phyloP scores from a whole-genome alignment of 1,139 yeast genomes.

The Pneumocystis jirovecii region DNA sequence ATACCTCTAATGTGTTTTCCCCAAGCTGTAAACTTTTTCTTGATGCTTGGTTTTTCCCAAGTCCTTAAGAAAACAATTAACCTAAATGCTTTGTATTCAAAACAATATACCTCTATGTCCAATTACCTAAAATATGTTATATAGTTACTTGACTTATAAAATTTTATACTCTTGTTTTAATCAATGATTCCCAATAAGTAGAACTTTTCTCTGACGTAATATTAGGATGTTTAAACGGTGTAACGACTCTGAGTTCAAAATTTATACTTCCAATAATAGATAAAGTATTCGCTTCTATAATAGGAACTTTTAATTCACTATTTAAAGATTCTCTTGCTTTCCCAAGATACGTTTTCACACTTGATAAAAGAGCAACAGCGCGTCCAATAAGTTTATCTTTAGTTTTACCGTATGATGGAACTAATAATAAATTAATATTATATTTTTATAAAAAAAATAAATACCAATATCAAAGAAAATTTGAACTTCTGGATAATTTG shows the following conservation, averaged over 20 bases:
- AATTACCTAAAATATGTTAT: slow-evolving; percentile 72
- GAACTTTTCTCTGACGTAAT: slow-evolving; percentile 58
- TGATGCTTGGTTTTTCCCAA: slow-evolving; percentile 63
- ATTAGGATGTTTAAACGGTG: slow-evolving; percentile 58
- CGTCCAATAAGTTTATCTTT: slow-evolving; percentile 54
- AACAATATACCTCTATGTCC: slow-evolving; percentile 68
- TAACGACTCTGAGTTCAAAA: slow-evolving; percentile 60
- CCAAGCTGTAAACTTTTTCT: slow-evolving; percentile 79
- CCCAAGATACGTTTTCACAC: slow-evolving; percentile 57
- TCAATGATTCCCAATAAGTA: slow-evolving; percentile 73
- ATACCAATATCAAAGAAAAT: slow-evolving; percentile 54
- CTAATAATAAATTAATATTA: slow-evolving; percentile 18
- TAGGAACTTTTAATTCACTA: slow-evolving; percentile 58
- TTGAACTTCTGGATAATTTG: slow-evolving; percentile 36
- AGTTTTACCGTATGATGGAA: slow-evolving; percentile 69
- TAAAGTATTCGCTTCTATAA: slow-evolving; percentile 53
- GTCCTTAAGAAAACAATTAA: slow-evolving; percentile 11
- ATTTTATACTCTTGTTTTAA: not conserved
- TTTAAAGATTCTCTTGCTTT: slow-evolving; percentile 52
- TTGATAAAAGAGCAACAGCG: slow-evolving; percentile 62
- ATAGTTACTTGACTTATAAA: not conserved
- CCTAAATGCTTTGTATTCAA: not conserved
- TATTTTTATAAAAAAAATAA: not conserved
- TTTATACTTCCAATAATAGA: slow-evolving; percentile 64
- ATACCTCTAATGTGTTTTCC: slow-evolving; percentile 71